Evolutionary conservation across 2,329 filamentous ascomycete genomes (phyloP).

Genomic region (Rugonectria rugulosa): DNA sequence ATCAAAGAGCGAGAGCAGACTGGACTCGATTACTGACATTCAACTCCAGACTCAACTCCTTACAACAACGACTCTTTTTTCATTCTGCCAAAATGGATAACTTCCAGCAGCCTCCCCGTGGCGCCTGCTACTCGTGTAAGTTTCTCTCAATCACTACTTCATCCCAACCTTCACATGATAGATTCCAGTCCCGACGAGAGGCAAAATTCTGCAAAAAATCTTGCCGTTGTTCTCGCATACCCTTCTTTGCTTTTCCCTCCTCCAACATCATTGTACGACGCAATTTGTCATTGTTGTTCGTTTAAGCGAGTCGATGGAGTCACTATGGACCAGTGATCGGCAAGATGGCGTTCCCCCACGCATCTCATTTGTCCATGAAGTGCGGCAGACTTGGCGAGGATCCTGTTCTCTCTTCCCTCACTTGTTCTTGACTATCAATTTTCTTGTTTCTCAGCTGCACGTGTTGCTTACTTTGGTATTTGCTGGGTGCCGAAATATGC

Average conservation of each 20-base stretch:
- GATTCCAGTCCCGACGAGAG: too few relatives aligned
- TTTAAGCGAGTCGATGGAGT: neutral
- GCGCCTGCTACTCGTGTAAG: slow-evolving; percentile 63
- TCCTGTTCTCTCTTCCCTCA: neutral
- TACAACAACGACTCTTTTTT: slow-evolving; percentile 22
- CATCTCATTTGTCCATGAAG: slow-evolving; percentile 7
- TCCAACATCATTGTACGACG: neutral
- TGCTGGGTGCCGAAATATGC: slow-evolving; percentile 9
- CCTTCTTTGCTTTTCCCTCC: neutral
- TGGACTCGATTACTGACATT: slow-evolving; percentile 22
- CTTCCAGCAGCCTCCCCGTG: slow-evolving; percentile 42
- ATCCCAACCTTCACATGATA: neutral
- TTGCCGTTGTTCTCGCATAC: neutral
- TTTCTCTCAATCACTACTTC: slow-evolving; percentile 22
- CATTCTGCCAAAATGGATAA: slow-evolving; percentile 52
- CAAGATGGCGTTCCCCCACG: neutral
- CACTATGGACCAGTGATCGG: slow-evolving; percentile 5
- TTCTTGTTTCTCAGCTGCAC: too few relatives aligned
- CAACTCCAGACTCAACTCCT: slow-evolving; percentile 8
- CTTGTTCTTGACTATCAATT: too few relatives aligned
- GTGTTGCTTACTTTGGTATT: neutral
- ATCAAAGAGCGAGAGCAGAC: slow-evolving; percentile 9
- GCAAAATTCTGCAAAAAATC: neutral
- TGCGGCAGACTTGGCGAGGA: slow-evolving; percentile 6
- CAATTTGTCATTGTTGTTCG: neutral